Percentiles rank a stretch among this genome's conserved stretches.
These are phyloP conservation scores for Candida broadrunensis DNA, from an alignment of 805 yeast genomes.

Conservation along the genomic window DNA sequence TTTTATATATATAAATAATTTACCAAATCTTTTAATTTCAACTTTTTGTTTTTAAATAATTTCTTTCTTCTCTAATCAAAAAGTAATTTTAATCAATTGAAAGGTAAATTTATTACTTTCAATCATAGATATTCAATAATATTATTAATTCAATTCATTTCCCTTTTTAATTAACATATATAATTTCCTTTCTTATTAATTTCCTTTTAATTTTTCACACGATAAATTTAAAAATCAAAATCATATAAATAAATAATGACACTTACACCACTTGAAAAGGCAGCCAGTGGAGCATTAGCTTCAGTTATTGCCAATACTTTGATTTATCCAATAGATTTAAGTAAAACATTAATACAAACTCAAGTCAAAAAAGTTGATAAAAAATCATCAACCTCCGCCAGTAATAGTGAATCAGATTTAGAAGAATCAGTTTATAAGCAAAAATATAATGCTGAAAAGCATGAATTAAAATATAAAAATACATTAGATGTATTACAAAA, in stretches of 20 bases:
- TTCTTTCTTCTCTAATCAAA: too few species aligned
- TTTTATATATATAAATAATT: constrained; percentile 18
- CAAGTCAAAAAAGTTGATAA: constrained; percentile 42
- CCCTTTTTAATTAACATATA: too few species aligned
- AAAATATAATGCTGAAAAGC: neutral
- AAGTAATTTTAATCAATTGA: too few species aligned
- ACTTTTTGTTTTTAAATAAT: too few species aligned
- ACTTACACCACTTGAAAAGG: constrained; percentile 69
- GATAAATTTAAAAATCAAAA: too few species aligned
- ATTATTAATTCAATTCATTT: too few species aligned
- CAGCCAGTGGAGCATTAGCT: constrained; percentile 79
- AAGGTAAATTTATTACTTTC: too few species aligned
- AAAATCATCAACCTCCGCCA: constrained; percentile 7
- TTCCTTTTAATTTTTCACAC: too few species aligned
- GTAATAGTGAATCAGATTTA: constrained; percentile 11
- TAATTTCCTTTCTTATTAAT: too few species aligned
- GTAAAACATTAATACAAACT: constrained; percentile 74
- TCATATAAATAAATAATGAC: constrained; percentile 33
- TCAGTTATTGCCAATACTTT: constrained; percentile 75
- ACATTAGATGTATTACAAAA: constrained; percentile 61
- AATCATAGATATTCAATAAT: too few species aligned
- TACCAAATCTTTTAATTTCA: too few species aligned
- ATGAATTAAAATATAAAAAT: constrained; percentile 45
- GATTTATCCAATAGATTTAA: constrained; percentile 78
- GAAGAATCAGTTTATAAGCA: constrained; percentile 17